A percentile compares a stretch with the other conserved stretches of the same genome.
Evolutionary conservation across 176 grass and related monocot genomes (phyloP).

Genomic region (Musa acuminata): DNA sequence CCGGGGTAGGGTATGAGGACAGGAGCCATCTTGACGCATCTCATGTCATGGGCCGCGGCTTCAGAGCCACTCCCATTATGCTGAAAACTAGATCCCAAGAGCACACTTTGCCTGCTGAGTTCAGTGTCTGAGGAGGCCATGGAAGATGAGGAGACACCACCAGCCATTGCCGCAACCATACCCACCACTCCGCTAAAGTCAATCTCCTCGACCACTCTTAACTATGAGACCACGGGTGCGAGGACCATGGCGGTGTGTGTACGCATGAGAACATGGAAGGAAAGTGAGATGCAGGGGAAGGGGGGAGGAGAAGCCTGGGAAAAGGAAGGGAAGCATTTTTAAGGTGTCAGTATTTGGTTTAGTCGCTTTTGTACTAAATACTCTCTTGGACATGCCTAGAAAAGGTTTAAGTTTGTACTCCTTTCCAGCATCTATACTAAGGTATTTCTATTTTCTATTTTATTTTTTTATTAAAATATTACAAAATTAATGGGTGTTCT

Average conservation of each 20-base stretch:
- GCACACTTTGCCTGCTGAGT: background rate
- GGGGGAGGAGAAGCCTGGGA: background rate
- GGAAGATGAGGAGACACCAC: background rate
- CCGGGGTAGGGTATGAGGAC: constrained; percentile 2
- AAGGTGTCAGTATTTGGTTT: background rate
- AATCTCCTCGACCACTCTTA: background rate
- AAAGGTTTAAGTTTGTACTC: too few relatives aligned
- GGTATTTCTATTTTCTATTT: too few relatives aligned
- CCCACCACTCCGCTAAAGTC: background rate
- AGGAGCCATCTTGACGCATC: background rate
- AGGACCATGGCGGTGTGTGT: background rate
- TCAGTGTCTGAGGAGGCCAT: background rate
- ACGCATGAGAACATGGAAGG: background rate
- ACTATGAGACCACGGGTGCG: background rate
- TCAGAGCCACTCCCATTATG: background rate
- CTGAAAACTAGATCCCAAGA: background rate
- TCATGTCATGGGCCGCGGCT: background rate
- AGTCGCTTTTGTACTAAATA: background rate
- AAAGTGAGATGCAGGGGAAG: background rate
- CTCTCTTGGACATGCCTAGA: too few relatives aligned
- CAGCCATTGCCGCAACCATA: background rate
- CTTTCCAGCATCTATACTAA: too few relatives aligned
- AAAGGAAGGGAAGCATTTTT: background rate
- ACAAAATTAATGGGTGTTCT: too few relatives aligned
- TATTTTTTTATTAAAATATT: too few relatives aligned